phyloP scores from a whole-genome alignment of 768 basidiomycete species.

The Psilocybe cyanescens region DNA sequence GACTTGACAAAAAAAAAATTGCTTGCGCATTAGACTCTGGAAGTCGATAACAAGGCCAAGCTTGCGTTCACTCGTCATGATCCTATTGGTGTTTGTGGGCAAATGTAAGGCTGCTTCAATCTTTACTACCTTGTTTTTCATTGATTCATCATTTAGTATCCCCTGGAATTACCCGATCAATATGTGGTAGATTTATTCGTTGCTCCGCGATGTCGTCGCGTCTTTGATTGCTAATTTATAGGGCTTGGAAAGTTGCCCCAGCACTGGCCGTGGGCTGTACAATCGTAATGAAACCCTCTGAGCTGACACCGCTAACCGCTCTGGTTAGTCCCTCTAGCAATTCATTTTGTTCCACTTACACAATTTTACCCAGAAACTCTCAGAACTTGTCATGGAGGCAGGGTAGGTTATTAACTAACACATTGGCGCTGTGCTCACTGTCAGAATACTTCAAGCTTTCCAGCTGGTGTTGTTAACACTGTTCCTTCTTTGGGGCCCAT shows the following conservation, averaged over 20 bases:
- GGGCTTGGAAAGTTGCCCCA: slow-evolving; percentile 93
- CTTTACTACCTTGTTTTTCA: slow-evolving; percentile 3
- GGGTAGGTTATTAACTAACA: slow-evolving; percentile 52
- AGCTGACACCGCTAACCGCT: slow-evolving; percentile 83
- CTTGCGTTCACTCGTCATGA: slow-evolving; percentile 87
- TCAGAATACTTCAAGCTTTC: slow-evolving; percentile 58
- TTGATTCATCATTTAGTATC: slow-evolving; percentile 49
- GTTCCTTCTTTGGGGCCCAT: slow-evolving; percentile 81
- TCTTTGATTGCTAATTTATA: slow-evolving; percentile 25
- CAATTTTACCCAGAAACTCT: slow-evolving; percentile 62
- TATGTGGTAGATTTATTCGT: slow-evolving; percentile 62
- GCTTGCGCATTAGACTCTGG: slow-evolving; percentile 57
- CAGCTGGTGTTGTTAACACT: slow-evolving; percentile 90
- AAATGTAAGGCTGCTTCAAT: slow-evolving; percentile 65
- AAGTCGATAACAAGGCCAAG: slow-evolving; percentile 80
- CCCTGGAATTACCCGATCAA: slow-evolving; percentile 94
- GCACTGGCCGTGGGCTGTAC: slow-evolving; percentile 92
- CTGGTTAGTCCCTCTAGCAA: slow-evolving; percentile 49
- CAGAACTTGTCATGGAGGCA: slow-evolving; percentile 80
- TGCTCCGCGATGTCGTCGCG: background rate
- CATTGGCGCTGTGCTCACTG: slow-evolving; percentile 9
- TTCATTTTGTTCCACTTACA: background rate
- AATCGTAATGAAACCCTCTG: slow-evolving; percentile 94
- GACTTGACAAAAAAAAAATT: slow-evolving; percentile 2
- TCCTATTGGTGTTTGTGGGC: slow-evolving; percentile 93